These are phyloP conservation scores for Fusarium mexicanum DNA, from an alignment of 2,329 filamentous ascomycete genomes.

Conservation along the genomic window DNA sequence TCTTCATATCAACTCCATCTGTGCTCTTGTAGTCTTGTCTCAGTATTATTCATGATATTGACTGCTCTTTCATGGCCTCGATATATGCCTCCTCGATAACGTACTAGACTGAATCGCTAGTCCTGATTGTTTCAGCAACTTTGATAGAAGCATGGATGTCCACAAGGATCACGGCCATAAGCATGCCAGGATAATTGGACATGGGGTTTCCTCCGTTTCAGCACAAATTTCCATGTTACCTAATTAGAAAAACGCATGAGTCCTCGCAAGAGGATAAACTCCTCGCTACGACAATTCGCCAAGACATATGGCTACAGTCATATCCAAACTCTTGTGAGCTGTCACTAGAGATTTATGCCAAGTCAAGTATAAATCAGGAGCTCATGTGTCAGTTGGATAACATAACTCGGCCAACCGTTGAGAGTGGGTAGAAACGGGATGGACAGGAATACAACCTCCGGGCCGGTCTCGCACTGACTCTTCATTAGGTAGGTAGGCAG, in stretches of 20 bases:
- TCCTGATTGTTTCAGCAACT: constrained; percentile 12
- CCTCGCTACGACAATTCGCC: neutral
- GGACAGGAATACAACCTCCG: neutral
- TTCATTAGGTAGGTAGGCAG: neutral
- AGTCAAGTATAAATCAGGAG: neutral
- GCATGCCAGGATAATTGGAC: constrained; percentile 17
- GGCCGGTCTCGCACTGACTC: constrained; percentile 16
- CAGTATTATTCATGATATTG: neutral
- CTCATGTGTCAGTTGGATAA: neutral
- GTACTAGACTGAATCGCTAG: constrained; percentile 32
- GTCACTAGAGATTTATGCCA: neutral
- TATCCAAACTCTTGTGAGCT: neutral
- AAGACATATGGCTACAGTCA: neutral
- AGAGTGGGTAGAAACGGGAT: constrained; percentile 5
- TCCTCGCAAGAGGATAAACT: neutral
- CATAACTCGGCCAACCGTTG: neutral
- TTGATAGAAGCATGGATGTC: constrained; percentile 33
- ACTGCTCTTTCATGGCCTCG: constrained; percentile 10
- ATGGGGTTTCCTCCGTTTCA: constrained; percentile 13
- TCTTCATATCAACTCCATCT: neutral
- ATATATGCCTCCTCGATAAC: constrained; percentile 29
- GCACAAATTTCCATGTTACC: constrained; percentile 22
- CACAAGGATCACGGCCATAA: constrained; percentile 23
- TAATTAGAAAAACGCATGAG: neutral
- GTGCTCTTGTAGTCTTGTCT: neutral